A percentile compares a stretch with the other conserved stretches of the same genome.
Conservation (phyloP, 768 basidiomycete species). For the Leucosporidium yakuticum region DNA sequence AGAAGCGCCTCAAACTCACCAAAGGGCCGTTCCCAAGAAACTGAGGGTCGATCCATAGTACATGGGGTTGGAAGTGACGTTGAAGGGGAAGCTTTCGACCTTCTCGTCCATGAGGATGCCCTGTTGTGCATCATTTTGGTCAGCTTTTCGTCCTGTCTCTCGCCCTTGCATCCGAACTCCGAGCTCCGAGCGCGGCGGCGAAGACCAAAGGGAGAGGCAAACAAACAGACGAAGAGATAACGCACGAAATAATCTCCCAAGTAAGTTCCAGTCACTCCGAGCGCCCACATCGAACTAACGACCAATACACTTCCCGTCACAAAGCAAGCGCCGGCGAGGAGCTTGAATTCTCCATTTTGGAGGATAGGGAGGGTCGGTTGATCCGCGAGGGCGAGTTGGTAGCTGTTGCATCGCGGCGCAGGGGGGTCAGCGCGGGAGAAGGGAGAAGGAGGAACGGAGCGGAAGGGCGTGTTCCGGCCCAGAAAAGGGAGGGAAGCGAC, state of each 20-base stretch:
- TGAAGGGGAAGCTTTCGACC: slow-evolving; percentile 97
- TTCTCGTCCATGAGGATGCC: slow-evolving; percentile 55
- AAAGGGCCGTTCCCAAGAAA: slow-evolving; percentile 77
- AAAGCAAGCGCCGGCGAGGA: slow-evolving; percentile 57
- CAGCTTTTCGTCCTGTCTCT: too few relatives aligned
- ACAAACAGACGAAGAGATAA: background rate
- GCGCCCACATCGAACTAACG: slow-evolving; percentile 74
- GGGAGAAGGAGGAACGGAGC: background rate
- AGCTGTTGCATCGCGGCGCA: slow-evolving; percentile 49
- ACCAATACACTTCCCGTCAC: slow-evolving; percentile 75
- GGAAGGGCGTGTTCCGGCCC: background rate
- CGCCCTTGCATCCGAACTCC: background rate
- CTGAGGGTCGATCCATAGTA: slow-evolving; percentile 91
- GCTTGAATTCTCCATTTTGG: slow-evolving; percentile 58
- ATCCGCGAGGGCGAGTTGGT: slow-evolving; percentile 63
- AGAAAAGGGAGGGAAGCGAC: background rate
- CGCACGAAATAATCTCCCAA: slow-evolving; percentile 45
- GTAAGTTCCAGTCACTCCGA: slow-evolving; percentile 92
- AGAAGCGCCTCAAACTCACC: too few relatives aligned
- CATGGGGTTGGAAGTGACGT: slow-evolving; percentile 88
- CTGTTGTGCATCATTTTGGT: slow-evolving; percentile 10
- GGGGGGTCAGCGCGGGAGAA: too few relatives aligned
- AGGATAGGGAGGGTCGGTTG: slow-evolving; percentile 68
- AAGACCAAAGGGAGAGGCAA: background rate
- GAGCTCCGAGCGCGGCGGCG: background rate